Base-by-base conservation (phyloP, 2,329 filamentous ascomycete species). In the Pyrenophora graminea region DNA sequence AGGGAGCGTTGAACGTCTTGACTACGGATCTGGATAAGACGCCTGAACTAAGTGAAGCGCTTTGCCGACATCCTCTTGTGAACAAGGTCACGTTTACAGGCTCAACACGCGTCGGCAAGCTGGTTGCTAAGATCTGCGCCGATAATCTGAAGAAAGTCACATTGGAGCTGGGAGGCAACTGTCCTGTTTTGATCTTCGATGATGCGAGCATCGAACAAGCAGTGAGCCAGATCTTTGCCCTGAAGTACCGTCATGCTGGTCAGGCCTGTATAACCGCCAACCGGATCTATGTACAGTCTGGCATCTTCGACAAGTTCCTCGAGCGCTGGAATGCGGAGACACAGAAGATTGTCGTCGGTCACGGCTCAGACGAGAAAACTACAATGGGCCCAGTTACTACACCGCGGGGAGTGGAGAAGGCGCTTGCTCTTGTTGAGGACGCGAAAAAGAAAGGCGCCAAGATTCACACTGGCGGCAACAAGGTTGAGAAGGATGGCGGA, bases 261-360 rank as follows among this genome's bases (percentile, higher is more conserved):
- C 84, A 87, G 68, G 83, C 83, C 3, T 87, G 85, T 60, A 82
- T 87, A 54, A 83, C 84, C 0, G 84, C 84, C 6, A 87, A 87
- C 64, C 77, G 85, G 0, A 80, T 88, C 23, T 87, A 85, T 64
- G 82, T 88, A 2, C 85, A 88, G 66, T 77, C 75, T 2, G 80
- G 79, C 10, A 79, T 90, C 7, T 85, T 86, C 68, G 82, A 86
- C 32, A 76, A 77, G 31, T 87, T 88, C 59, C 76, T 85, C 4
- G 72, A 80, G 1, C 74, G 63, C 15, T 74, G 82, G 39, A 74
- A 88, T 4, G 76, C 80, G 1, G 76, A 80, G 54, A 82, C 81
- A 1, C 72, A 76, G 13, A 74, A 77, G 51, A 76, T 89, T 10
- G 80, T 82, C 27, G 75, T 87, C 18, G 85, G 85, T 6, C 85